Evolutionary conservation across 352 stramenopile species (phyloP).

Genomic region (Globisporangium echinulatum): DNA sequence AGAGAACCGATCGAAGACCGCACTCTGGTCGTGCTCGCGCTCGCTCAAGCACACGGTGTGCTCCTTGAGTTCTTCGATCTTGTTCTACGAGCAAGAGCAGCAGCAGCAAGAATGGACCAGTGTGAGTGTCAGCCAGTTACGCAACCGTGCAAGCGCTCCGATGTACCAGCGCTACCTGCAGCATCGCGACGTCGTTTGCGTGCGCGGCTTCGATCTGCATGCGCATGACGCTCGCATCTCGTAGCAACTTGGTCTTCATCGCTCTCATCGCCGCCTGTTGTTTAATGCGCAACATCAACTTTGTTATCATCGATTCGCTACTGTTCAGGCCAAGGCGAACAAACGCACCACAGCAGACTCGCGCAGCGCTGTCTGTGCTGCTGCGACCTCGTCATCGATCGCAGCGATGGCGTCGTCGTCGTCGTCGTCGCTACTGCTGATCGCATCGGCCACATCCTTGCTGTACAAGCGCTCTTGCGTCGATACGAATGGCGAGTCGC

Average conservation of each 20-base stretch:
- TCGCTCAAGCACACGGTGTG: slow-evolving; percentile 8
- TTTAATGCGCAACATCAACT: no score
- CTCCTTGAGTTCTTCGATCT: slow-evolving; percentile 36
- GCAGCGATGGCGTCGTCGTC: slow-evolving; percentile 11
- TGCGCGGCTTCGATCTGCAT: slow-evolving; percentile 45
- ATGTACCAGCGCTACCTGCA: slow-evolving; percentile 20
- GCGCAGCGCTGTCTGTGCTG: slow-evolving; percentile 27
- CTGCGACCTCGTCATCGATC: slow-evolving; percentile 25
- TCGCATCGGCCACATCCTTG: background rate
- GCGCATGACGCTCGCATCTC: slow-evolving; percentile 25
- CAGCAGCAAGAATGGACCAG: background rate
- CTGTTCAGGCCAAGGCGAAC: background rate
- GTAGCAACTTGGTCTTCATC: slow-evolving; percentile 17
- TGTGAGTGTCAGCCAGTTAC: no score
- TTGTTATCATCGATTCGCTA: no score
- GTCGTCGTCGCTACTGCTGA: background rate
- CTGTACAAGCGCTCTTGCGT: background rate
- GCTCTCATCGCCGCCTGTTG: slow-evolving; percentile 20
- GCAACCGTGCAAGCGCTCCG: no score
- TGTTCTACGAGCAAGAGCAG: slow-evolving; percentile 14
- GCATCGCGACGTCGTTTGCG: slow-evolving; percentile 32
- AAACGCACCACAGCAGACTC: slow-evolving; percentile 21
- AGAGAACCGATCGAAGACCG: slow-evolving; percentile 27
- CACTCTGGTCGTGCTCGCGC: slow-evolving; percentile 4
- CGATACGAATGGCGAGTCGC: background rate